Conservation (phyloP, 2,329 filamentous ascomycete species). For the Allantophomopsis cytisporea region DNA sequence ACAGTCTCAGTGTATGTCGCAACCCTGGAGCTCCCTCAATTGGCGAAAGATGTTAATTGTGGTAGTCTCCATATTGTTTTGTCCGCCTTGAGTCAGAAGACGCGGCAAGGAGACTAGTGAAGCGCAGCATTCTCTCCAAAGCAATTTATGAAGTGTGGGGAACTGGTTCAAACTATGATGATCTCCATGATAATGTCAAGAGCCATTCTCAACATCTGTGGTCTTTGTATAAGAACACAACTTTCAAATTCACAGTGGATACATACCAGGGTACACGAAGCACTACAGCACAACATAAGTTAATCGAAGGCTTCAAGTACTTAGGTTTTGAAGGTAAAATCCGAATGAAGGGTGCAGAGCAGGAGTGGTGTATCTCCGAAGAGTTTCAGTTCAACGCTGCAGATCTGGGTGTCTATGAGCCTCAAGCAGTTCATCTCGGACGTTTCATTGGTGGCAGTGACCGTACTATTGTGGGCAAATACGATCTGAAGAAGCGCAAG, state of each 20-base stretch:
- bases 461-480: conserved; percentile 55
- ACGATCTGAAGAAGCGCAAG: conserved; percentile 81
- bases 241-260: conserved; percentile 80
- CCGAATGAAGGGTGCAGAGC: conserved; percentile 57
- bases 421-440: conserved; percentile 55
- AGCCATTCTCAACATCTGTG: conserved; percentile 48
- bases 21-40: conserved; percentile 2
- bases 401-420: conserved; percentile 33
- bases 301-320: conserved; percentile 76
- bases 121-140: conserved; percentile 69
- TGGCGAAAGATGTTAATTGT: conserved; percentile 6
- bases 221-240: conserved; percentile 44
- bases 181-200: conserved; percentile 54
- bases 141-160: conserved; percentile 88
- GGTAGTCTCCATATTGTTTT: conserved; percentile 75
- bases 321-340: conserved; percentile 69
- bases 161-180: conserved; percentile 47
- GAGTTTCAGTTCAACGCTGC: conserved; percentile 50
- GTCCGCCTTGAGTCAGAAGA: conserved; percentile 52
- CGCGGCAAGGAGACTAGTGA: conserved; percentile 53
- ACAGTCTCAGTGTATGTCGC: conserved; percentile 54
- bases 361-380: conserved; percentile 72
- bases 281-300: conserved; percentile 44
- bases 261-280: conserved; percentile 65
- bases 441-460: conserved; percentile 54